Percentiles rank a stretch among this genome's conserved stretches.
Conservation (phyloP, 2,329 filamentous ascomycete genomes). For the Myriosclerotinia curreyana region DNA sequence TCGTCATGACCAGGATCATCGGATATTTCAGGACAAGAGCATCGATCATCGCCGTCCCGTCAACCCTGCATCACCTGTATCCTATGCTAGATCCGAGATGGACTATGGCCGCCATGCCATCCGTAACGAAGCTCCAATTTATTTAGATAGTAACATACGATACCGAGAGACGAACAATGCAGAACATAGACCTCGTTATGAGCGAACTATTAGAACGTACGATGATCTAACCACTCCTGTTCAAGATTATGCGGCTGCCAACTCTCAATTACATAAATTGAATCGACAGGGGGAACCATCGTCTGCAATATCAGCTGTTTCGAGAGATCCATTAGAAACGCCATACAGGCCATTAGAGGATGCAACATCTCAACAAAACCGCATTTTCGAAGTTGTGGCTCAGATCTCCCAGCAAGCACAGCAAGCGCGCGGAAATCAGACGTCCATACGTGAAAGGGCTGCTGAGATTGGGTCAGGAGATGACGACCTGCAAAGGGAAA, state of each 20-base stretch:
- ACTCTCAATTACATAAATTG: slow-evolving; percentile 26
- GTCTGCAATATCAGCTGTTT: background rate
- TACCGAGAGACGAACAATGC: slow-evolving; percentile 29
- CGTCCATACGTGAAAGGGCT: slow-evolving; percentile 26
- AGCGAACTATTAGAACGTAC: slow-evolving; percentile 26
- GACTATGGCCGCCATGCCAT: slow-evolving; percentile 27
- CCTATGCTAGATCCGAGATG: slow-evolving; percentile 22
- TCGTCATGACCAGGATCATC: background rate
- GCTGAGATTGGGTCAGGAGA: slow-evolving; percentile 41
- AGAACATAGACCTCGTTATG: slow-evolving; percentile 28
- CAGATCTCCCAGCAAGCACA: slow-evolving; percentile 37
- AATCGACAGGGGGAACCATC: slow-evolving; percentile 25
- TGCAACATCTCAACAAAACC: slow-evolving; percentile 28
- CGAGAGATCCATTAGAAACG: slow-evolving; percentile 4
- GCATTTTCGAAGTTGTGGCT: slow-evolving; percentile 34
- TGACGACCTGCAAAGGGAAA: slow-evolving; percentile 38
- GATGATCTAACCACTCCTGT: slow-evolving; percentile 24
- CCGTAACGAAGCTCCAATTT: slow-evolving; percentile 27
- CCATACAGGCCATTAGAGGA: slow-evolving; percentile 26
- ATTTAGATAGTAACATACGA: slow-evolving; percentile 25
- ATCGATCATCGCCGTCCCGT: background rate
- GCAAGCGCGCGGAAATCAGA: slow-evolving; percentile 28
- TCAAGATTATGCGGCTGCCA: slow-evolving; percentile 26
- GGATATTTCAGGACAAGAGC: background rate
- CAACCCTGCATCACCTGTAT: background rate